phyloP scores from a whole-genome alignment of 2,329 filamentous ascomycete species.

The Rutstroemia sp. region DNA sequence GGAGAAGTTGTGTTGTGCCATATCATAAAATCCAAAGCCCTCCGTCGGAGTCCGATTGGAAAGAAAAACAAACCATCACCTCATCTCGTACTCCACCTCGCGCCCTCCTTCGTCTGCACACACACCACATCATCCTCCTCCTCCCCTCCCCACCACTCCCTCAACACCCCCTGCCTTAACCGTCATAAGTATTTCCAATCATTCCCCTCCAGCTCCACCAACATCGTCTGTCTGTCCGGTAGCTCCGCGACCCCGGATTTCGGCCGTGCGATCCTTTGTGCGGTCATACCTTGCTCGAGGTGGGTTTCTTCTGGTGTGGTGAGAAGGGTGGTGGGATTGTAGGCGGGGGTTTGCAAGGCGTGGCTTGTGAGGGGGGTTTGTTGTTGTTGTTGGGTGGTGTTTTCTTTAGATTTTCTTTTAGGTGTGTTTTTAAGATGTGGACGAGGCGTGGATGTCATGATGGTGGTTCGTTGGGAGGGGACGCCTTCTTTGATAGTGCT shows the following conservation, averaged over 20 bases:
- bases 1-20: no score
- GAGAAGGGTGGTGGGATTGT: not conserved
- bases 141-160: not conserved
- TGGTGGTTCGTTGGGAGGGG: not conserved
- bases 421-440: not conserved
- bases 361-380: not conserved
- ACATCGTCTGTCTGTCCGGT: not conserved
- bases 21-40: no score
- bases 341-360: no score
- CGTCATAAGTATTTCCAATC: not conserved
- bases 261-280: not conserved
- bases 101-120: not conserved
- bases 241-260: not conserved
- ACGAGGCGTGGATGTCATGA: no score
- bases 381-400: not conserved
- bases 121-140: not conserved
- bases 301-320: not conserved
- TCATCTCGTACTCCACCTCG: not conserved
- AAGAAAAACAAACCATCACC: not conserved
- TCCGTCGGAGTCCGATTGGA: no score
- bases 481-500: not conserved
- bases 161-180: not conserved
- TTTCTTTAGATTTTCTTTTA: not conserved
- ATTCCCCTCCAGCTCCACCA: not conserved
- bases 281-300: not conserved